phyloP scores from a whole-genome alignment of 2,329 filamentous ascomycete genomes.

The Apiospora malaysiana region DNA sequence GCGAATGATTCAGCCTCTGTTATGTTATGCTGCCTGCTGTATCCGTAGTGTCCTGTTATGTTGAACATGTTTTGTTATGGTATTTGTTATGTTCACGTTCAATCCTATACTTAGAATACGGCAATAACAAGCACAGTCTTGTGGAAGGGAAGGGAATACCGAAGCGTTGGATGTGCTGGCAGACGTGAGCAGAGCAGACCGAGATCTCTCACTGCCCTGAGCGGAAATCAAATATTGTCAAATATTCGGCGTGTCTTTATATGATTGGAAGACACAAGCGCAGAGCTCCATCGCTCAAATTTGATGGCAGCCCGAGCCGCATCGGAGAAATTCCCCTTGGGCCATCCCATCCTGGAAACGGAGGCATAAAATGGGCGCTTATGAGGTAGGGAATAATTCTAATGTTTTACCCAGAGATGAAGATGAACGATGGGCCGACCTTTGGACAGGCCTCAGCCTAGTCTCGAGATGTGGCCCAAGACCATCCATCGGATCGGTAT shows the following conservation, averaged over 20 bases:
- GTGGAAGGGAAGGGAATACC: constrained; percentile 4
- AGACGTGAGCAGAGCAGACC: constrained; percentile 38
- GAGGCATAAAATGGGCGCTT: constrained; percentile 14
- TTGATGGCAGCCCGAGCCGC: constrained; percentile 8
- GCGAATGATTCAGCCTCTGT: neutral
- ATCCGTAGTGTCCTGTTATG: neutral
- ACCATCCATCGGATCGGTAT: neutral
- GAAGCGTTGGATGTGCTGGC: constrained; percentile 26
- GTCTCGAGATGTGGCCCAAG: neutral
- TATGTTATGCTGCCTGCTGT: constrained; percentile 1
- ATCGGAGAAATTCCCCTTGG: constrained; percentile 17
- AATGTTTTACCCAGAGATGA: constrained; percentile 14
- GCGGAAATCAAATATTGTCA: constrained; percentile 19
- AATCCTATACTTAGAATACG: neutral
- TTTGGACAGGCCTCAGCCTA: neutral
- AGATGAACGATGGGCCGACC: neutral
- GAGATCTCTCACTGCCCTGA: constrained; percentile 17
- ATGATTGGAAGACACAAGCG: constrained; percentile 27
- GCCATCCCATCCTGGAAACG: neutral
- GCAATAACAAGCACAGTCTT: neutral
- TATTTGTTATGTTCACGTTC: constrained; percentile 15
- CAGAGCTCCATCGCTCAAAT: constrained; percentile 15
- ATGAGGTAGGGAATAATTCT: constrained; percentile 8
- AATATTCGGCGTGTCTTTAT: constrained; percentile 23
- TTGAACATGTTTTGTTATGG: neutral